Base-by-base conservation (phyloP, 345 rosid genomes). In the Viola odorata region DNA sequence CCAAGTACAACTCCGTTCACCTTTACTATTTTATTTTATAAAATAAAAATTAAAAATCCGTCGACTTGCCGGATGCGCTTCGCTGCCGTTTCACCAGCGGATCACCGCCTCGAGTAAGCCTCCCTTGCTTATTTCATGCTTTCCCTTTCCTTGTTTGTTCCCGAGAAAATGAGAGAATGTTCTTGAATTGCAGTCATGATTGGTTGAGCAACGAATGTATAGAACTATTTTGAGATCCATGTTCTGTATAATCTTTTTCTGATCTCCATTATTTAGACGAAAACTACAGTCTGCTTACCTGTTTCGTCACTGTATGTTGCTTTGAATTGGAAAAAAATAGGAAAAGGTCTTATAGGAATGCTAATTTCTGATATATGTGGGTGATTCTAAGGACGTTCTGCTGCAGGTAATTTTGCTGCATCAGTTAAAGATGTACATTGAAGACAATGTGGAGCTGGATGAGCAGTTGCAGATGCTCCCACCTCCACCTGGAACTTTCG, bases 401-500 rank as follows among this genome's bases (percentile, higher is more conserved):
- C 23, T 75, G 66, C 70, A 78, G 82, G 66, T 64, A 6, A 17
- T 45, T 14, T 48, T 0, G 8, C 32, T 75, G 61, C 45, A 44
- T 65, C 14, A 60, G 52, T 17, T 38, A 52, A 58, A 64, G 58
- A 81, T 76, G 81, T 81, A 81, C 16, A 53, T 44, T 49, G 71
- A 60, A 59, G 61, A 66, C 58, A 58, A 68, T 69, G 36, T 61
- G 5, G 77, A 65, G 67, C 59, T 70, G 51, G 58, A 50, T 66
- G 83, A 63, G 50, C 52, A 50, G 37, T 55, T 14, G 6, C 69
- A 66, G 62, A 78, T 81, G 85, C 82, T 78, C 69, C 85, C 85
- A 14, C 85, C 85, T 57, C 73, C 79, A 12, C 79, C 77, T 47
- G 81, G 81, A 63, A 78, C 82, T 45, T 81, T 81, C 66, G 70